These are phyloP conservation scores for Leccinum solheimii DNA, from an alignment of 1,284 basidiomycete species.

Conservation along the genomic window DNA sequence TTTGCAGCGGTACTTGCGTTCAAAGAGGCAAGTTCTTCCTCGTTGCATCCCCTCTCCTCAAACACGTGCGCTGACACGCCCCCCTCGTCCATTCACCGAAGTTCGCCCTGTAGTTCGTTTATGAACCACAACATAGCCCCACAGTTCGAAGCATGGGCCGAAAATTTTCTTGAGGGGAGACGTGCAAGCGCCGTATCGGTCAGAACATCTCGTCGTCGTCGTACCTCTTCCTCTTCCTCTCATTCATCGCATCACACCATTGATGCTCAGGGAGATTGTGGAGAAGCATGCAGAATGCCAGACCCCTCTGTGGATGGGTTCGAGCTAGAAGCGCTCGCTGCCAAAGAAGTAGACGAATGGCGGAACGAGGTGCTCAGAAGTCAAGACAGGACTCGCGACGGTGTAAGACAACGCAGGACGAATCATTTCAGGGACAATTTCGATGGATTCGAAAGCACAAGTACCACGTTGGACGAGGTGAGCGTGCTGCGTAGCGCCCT, in stretches of 20 bases:
- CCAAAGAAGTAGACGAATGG: constrained; percentile 56
- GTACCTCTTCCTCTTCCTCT: constrained; percentile 14
- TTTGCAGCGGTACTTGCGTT: constrained; percentile 45
- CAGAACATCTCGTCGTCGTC: constrained; percentile 10
- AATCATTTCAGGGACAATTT: constrained; percentile 12
- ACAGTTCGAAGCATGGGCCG: constrained; percentile 51
- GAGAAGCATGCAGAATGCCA: constrained; percentile 10
- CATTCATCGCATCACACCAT: constrained; percentile 8
- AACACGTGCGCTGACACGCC: constrained; percentile 28
- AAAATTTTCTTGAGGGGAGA: constrained; percentile 44
- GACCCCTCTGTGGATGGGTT: constrained; percentile 24
- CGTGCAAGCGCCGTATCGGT: constrained; percentile 33
- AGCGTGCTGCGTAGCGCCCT: constrained; percentile 10
- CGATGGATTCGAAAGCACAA: constrained; percentile 23
- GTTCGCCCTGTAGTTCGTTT: constrained; percentile 47
- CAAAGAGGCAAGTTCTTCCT: constrained; percentile 40
- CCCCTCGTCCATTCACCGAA: not conserved
- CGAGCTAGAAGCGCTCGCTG: constrained; percentile 53
- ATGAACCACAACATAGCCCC: constrained; percentile 65
- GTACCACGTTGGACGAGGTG: constrained; percentile 48
- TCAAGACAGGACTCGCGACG: constrained; percentile 15
- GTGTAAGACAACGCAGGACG: constrained; percentile 19
- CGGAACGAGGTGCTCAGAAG: constrained; percentile 41
- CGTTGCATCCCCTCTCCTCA: not conserved
- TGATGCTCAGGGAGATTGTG: constrained; percentile 7